These are phyloP conservation scores for Salix viminalis DNA, from an alignment of 345 rosid genomes.

Conservation along the genomic window DNA sequence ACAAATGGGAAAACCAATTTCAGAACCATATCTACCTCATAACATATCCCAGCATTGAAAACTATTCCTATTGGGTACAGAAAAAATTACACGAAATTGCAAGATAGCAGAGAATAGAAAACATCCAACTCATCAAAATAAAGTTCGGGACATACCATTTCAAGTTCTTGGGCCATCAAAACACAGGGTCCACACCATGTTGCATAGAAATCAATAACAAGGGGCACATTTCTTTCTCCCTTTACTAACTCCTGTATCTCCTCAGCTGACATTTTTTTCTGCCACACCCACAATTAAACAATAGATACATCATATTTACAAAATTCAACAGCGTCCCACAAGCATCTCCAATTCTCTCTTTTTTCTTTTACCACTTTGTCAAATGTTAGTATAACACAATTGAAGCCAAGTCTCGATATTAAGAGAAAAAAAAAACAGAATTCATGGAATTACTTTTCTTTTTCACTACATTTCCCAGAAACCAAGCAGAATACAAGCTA, in stretches of 20 bases:
- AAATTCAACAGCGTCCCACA: background rate
- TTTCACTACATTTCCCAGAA: background rate
- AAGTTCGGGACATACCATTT: slow-evolving; percentile 49
- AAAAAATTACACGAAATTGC: background rate
- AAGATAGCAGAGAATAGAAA: background rate
- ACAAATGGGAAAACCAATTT: background rate
- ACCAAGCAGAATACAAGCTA: background rate
- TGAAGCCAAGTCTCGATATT: too few species aligned
- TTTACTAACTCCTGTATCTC: slow-evolving; percentile 79
- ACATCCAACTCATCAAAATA: background rate
- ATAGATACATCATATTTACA: background rate
- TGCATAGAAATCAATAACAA: slow-evolving; percentile 85
- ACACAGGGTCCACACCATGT: slow-evolving; percentile 98
- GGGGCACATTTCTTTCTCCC: slow-evolving; percentile 72
- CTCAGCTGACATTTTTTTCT: slow-evolving; percentile 71
- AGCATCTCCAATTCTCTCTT: background rate
- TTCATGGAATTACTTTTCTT: background rate
- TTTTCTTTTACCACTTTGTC: background rate
- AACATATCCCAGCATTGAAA: background rate
- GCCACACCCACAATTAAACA: slow-evolving; percentile 12
- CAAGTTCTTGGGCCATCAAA: slow-evolving; percentile 90
- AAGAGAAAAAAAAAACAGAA: background rate
- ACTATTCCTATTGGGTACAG: background rate
- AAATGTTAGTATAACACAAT: background rate
- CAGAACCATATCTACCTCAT: background rate